Percentiles rank a stretch among this genome's conserved stretches.
Conservation (phyloP, 768 basidiomycete species). For the Mycena crocata region DNA sequence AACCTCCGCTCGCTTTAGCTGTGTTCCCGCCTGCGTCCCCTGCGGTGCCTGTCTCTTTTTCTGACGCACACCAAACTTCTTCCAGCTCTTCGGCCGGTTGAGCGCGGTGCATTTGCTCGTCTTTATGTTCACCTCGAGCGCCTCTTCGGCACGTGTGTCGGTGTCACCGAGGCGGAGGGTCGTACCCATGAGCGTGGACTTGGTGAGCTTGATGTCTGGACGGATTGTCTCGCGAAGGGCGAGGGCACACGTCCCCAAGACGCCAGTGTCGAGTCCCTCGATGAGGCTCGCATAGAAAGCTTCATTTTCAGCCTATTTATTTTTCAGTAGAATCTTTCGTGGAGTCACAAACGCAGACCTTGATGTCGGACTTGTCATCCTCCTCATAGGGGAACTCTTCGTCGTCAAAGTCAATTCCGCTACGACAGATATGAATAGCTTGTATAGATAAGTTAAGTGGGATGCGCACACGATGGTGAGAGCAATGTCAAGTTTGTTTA, state of each 20-base stretch:
- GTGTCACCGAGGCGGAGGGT: constrained; percentile 84
- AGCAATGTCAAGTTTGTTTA: constrained; percentile 67
- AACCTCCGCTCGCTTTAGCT: too few species aligned
- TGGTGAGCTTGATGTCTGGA: constrained; percentile 76
- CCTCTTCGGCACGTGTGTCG: constrained; percentile 72
- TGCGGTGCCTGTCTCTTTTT: too few species aligned
- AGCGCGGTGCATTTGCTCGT: constrained; percentile 84
- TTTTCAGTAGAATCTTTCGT: not conserved
- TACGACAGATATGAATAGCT: constrained; percentile 44
- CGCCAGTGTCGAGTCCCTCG: constrained; percentile 55
- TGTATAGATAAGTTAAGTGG: not conserved
- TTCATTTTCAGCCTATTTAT: constrained; percentile 76
- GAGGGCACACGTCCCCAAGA: constrained; percentile 72
- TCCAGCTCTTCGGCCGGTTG: constrained; percentile 79
- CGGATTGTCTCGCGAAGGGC: constrained; percentile 70
- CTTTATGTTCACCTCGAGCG: constrained; percentile 79
- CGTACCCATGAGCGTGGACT: constrained; percentile 73
- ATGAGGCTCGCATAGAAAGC: constrained; percentile 68
- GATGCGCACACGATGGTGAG: constrained; percentile 80
- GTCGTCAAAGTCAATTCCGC: constrained; percentile 92
- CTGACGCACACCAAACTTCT: constrained; percentile 71
- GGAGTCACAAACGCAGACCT: constrained; percentile 59
- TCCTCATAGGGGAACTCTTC: constrained; percentile 72
- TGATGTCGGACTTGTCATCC: constrained; percentile 75
- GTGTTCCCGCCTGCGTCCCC: too few species aligned